Percentiles rank a stretch among this genome's conserved stretches.
These are phyloP conservation scores for Porphyridium purpureum DNA, from an alignment of 23 red algal genomes.

Conservation along the genomic window DNA sequence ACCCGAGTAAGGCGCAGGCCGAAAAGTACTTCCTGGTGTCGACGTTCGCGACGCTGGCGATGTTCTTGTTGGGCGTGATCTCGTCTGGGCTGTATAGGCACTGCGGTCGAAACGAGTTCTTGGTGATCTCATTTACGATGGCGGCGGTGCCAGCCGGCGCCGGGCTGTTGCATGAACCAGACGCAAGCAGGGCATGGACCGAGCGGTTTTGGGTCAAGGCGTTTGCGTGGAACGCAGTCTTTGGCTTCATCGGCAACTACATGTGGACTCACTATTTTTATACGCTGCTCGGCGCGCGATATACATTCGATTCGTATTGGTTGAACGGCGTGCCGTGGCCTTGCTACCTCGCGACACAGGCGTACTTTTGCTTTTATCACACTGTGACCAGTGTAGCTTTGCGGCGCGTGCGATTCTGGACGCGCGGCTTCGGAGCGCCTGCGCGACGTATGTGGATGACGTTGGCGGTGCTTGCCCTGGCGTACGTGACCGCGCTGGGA, in stretches of 20 bases:
- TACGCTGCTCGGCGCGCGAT: slow-evolving; percentile 54
- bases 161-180: slow-evolving; percentile 11
- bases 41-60: slow-evolving; percentile 32
- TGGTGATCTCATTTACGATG: slow-evolving; percentile 24
- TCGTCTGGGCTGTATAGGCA: slow-evolving; percentile 35
- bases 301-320: slow-evolving; percentile 65
- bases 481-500: slow-evolving; percentile 57
- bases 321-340: slow-evolving; percentile 76
- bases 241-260: slow-evolving; percentile 90
- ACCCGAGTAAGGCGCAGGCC: slow-evolving; percentile 39
- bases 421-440: background rate
- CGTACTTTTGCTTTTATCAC: slow-evolving; percentile 90
- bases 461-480: slow-evolving; percentile 17
- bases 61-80: slow-evolving; percentile 44
- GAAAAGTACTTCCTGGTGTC: slow-evolving; percentile 54
- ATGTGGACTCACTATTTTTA: slow-evolving; percentile 99
- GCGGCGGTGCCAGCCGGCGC: slow-evolving; percentile 22
- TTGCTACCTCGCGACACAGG: slow-evolving; percentile 59
- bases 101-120: slow-evolving; percentile 38
- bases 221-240: slow-evolving; percentile 65
- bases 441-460: slow-evolving; percentile 3
- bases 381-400: slow-evolving; percentile 38
- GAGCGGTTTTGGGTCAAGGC: slow-evolving; percentile 80
- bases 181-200: slow-evolving; percentile 8
- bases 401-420: slow-evolving; percentile 6